Base-by-base conservation (phyloP, 2,329 filamentous ascomycete genomes). In the Arthrobotrys pseudoclavata region DNA sequence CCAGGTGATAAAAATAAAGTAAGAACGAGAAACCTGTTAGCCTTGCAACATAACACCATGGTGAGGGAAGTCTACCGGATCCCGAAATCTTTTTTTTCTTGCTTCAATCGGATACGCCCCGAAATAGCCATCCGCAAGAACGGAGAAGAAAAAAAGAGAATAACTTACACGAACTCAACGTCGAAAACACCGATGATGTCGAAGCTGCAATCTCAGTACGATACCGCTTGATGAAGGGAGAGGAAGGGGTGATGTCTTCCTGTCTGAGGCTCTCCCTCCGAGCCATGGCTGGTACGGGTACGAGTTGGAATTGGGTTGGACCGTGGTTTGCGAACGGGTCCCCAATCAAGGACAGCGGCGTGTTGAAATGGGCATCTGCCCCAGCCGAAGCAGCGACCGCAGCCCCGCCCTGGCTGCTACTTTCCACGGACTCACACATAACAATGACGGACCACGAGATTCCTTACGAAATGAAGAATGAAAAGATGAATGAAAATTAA, bases 201-300 rank as follows among this genome's bases (percentile, higher is more conserved):
- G 67, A 72, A 63, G 93, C 92, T 78, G 92, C 89, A 80, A 96
- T 89, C 84, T 95, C 91, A 60, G 91, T 94, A 80, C 92, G 89
- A 84, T 96, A 95, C 80, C 87, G 88, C 85, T 93, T 94, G 82
- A 91, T 86, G 86, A 91, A 91, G 81, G 75, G 69, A 50, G 63
- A 67, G 7, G 75, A 69, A 18, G 75, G 69, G 31, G 40, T 52
- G 55, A 74, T 60, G 57, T 72, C 67, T 31, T 79, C 75, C 68
- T 79, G 69, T 52, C 62, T 57, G 53, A 72, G 69, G 60, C 69
- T 79, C 69, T 72, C 69, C 68, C 75, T 68, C 62, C 75, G 68
- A 63, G 75, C 69, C 75, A 79, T 79, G 63, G 61, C 60, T 61
- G 74, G 74, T 57, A 69, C 53, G 31, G 47, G 50, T 50, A 62